Conservation (phyloP, 257 asterid genomes). For the Primulina eburnea region DNA sequence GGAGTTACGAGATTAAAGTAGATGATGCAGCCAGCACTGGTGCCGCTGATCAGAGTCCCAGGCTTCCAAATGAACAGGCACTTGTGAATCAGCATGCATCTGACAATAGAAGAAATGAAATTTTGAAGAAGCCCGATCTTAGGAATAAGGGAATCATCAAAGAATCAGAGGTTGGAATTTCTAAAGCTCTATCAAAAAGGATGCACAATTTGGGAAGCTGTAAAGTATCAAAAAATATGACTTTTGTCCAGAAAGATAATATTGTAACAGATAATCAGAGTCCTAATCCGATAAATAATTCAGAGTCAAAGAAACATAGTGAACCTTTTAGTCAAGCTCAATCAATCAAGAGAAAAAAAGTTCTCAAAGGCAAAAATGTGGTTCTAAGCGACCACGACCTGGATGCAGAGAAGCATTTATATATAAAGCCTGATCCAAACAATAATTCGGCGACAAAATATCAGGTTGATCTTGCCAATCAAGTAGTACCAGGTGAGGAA, state of each 20-base stretch:
- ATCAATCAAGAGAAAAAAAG: not conserved
- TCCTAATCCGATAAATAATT: not conserved
- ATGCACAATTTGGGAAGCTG: not conserved
- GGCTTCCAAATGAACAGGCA: not conserved
- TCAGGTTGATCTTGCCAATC: not conserved
- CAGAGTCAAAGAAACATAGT: not conserved
- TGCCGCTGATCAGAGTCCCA: not conserved
- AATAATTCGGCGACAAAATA: not conserved
- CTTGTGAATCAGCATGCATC: not conserved
- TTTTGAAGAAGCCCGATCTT: not conserved
- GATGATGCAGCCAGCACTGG: not conserved
- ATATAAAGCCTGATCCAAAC: not conserved
- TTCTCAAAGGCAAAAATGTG: not conserved
- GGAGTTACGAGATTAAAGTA: not conserved
- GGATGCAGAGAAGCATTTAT: not conserved
- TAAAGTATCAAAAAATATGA: not conserved
- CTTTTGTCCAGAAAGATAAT: not conserved
- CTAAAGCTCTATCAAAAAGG: not conserved
- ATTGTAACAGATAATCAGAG: not conserved
- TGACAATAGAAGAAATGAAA: not conserved
- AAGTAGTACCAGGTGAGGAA: not conserved
- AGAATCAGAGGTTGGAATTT: not conserved
- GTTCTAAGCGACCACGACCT: not conserved
- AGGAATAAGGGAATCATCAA: not conserved
- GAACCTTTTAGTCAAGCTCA: not conserved